Evolutionary conservation across 352 stramenopile genomes (phyloP).

Genomic region (Pythium dissimile): DNA sequence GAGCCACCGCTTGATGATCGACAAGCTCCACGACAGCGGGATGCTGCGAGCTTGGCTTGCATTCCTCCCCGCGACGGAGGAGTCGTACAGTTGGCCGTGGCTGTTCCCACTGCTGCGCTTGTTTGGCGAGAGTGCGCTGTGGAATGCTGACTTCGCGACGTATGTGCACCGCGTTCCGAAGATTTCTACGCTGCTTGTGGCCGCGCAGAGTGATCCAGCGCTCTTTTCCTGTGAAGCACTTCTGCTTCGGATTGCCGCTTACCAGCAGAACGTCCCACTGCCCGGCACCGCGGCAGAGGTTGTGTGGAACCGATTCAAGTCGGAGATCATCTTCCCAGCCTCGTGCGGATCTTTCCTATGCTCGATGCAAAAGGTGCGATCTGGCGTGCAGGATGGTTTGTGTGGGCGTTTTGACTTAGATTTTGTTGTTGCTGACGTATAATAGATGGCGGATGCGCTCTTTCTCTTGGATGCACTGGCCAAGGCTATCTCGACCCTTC

Average conservation of each 20-base stretch:
- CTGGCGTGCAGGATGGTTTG: neutral
- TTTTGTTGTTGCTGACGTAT: neutral
- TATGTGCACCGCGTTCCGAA: conserved; percentile 44
- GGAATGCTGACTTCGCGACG: conserved; percentile 35
- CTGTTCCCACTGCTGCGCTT: conserved; percentile 43
- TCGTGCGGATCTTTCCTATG: conserved; percentile 10
- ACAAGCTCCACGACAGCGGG: conserved; percentile 40
- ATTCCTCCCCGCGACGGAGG: conserved; percentile 27
- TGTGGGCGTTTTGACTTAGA: neutral
- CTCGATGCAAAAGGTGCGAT: conserved; percentile 19
- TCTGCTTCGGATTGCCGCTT: conserved; percentile 35
- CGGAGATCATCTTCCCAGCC: conserved; percentile 12
- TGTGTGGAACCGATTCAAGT: conserved; percentile 8
- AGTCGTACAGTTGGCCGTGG: conserved; percentile 25
- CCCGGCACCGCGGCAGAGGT: neutral
- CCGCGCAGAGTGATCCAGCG: conserved; percentile 7
- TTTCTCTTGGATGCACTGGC: conserved; percentile 17
- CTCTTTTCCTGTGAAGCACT: conserved; percentile 31
- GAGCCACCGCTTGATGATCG: conserved; percentile 3
- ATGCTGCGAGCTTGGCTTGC: conserved; percentile 40
- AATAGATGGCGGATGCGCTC: conserved; percentile 18
- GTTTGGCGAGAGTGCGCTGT: conserved; percentile 46
- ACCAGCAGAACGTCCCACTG: conserved; percentile 31
- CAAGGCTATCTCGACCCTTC: conserved; percentile 9
- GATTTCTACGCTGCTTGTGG: conserved; percentile 28